Evolutionary conservation across 331 rosid genomes (phyloP).

Genomic region (Prunus yedoensis): DNA sequence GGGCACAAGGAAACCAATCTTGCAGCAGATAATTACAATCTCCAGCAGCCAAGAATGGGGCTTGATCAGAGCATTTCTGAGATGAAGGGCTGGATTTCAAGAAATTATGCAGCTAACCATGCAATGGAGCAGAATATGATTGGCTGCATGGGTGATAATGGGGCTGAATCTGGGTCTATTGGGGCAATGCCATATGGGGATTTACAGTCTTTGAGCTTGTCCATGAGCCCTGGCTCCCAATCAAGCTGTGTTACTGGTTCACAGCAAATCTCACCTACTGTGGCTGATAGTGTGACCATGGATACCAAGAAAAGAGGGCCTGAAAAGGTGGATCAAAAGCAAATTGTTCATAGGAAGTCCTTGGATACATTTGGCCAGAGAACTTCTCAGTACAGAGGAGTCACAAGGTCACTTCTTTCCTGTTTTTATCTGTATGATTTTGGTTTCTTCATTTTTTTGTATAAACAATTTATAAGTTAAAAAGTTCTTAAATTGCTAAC

Average conservation of each 20-base stretch:
- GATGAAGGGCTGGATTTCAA: slow-evolving; percentile 55
- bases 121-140: slow-evolving; percentile 42
- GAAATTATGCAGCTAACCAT: slow-evolving; percentile 32
- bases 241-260: slow-evolving; percentile 79
- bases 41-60: slow-evolving; percentile 41
- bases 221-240: slow-evolving; percentile 88
- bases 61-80: slow-evolving; percentile 35
- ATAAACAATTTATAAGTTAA: no score
- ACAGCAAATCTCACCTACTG: slow-evolving; percentile 53
- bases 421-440: not conserved
- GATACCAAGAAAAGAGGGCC: slow-evolving; percentile 82
- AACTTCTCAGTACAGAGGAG: slow-evolving; percentile 95
- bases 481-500: no score
- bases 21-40: slow-evolving; percentile 35
- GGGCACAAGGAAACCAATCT: slow-evolving; percentile 39
- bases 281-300: slow-evolving; percentile 48
- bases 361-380: slow-evolving; percentile 94
- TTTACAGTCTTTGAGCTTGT: slow-evolving; percentile 73
- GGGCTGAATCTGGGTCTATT: slow-evolving; percentile 53
- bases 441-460: not conserved
- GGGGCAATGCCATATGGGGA: slow-evolving; percentile 74
- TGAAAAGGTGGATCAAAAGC: slow-evolving; percentile 70
- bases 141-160: slow-evolving; percentile 51
- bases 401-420: slow-evolving; percentile 64
- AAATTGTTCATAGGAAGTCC: slow-evolving; percentile 83